phyloP scores from a whole-genome alignment of 768 basidiomycete species.

The Pilatotrama ljubarskyi region DNA sequence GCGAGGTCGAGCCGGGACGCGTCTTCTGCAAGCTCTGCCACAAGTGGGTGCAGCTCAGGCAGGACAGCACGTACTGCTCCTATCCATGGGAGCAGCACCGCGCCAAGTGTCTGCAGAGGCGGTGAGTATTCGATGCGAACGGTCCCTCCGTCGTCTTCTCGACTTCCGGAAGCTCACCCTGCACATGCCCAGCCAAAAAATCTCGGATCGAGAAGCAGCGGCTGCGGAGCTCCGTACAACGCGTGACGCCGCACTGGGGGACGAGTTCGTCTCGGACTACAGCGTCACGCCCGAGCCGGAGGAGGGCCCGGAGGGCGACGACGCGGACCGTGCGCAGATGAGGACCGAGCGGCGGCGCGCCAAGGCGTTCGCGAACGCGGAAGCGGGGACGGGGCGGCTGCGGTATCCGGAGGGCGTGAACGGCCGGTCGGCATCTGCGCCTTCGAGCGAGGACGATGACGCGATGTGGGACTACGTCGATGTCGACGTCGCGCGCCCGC shows the following conservation, averaged over 20 bases:
- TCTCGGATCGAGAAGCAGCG: conserved; percentile 56
- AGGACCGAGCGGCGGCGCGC: conserved; percentile 23
- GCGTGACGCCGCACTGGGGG: conserved; percentile 28
- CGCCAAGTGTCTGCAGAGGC: conserved; percentile 69
- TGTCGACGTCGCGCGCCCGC: conserved; percentile 14
- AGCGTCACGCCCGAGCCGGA: conserved; percentile 41
- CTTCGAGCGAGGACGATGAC: conserved; percentile 29
- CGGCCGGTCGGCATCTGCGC: conserved; percentile 11
- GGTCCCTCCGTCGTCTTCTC: not conserved
- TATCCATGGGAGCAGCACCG: conserved; percentile 83
- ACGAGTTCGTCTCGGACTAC: conserved; percentile 30
- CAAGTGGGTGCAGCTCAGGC: conserved; percentile 82
- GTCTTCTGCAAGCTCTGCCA: conserved; percentile 75
- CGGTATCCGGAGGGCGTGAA: conserved; percentile 17
- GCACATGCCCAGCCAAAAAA: conserved; percentile 48
- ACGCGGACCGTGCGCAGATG: conserved; percentile 11
- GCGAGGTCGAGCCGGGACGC: conserved; percentile 61
- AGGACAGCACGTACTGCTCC: conserved; percentile 77
- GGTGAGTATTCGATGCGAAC: conserved; percentile 45
- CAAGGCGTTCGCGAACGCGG: conserved; percentile 27
- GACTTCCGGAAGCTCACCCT: conserved; percentile 6
- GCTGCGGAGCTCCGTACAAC: conserved; percentile 47
- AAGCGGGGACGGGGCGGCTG: conserved; percentile 17
- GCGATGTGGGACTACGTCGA: conserved; percentile 25
- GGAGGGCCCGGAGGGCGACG: conserved; percentile 32